Base-by-base conservation (phyloP, 441 rosid species). In the Erodium texanum region DNA sequence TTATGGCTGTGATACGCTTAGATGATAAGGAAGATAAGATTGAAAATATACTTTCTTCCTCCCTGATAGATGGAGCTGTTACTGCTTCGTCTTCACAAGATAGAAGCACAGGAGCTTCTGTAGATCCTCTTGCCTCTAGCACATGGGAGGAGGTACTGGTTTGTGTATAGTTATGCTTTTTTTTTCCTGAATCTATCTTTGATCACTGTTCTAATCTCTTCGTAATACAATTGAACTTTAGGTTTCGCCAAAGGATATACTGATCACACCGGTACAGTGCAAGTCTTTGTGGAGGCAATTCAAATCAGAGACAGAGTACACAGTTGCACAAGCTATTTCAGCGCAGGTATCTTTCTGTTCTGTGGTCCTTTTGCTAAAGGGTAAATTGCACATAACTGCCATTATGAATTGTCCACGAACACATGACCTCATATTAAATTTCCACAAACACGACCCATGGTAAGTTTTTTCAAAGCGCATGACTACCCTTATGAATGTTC, bases 231-330 rank as follows among this genome's bases (percentile, higher is more conserved):
- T 73, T 58, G 18, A 56, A 50, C 32, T 34, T 34, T 5, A 34
- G 95, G 84, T 90, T 70, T 75, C 93, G 66, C 71, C 87, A 11
- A 75, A 82, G 61, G 80, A 79, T 45, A 81, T 81, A 12, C 64
- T 87, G 66, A 81, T 90, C 64, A 83, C 92, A 29, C 97, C 96
- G 65, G 74, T 86, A 29, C 83, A 90, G 65, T 89, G 97, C 70
- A 86, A 89, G 71, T 82, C 90, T 32, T 63, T 87, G 50, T 89
- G 97, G 96, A 82, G 85, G 77, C 93, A 84, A 78, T 90, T 89
- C 62, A 86, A 80, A 77, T 67, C 86, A 64, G 94, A 90, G 80
- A 93, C 97, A 0, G 92, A 81, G 38, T 34, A 34, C 8, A 34
- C 38, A 6, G 38, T 34, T 10, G 38, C 38, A 34, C 38, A 34